Percentiles rank a stretch among this genome's conserved stretches.
Evolutionary conservation across 495 filamentous ascomycete genomes (phyloP).

Genomic region (Chaetomium tenue): DNA sequence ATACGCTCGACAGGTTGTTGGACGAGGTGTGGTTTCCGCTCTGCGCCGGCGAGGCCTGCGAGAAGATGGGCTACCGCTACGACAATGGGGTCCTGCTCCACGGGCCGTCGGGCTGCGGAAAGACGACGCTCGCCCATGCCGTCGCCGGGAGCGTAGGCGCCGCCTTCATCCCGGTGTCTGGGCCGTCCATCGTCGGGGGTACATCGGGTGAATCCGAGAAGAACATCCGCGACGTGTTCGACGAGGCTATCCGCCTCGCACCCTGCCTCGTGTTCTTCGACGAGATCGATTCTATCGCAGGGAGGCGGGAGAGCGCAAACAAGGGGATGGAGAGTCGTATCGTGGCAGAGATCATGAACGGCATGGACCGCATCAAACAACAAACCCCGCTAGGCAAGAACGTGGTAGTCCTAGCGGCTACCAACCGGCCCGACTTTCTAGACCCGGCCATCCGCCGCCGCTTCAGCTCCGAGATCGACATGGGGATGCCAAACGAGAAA

Average conservation of each 20-base stretch:
- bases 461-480: slow-evolving; percentile 91
- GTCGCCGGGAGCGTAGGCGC: slow-evolving; percentile 83
- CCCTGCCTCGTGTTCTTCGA: slow-evolving; percentile 95
- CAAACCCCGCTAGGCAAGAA: slow-evolving; percentile 80
- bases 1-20: slow-evolving; percentile 71
- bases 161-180: slow-evolving; percentile 84
- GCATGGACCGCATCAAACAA: slow-evolving; percentile 79
- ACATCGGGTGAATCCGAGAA: slow-evolving; percentile 98
- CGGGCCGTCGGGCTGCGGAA: slow-evolving; percentile 92
- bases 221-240: slow-evolving; percentile 85
- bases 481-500: slow-evolving; percentile 86
- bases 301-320: slow-evolving; percentile 91
- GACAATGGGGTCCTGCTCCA: slow-evolving; percentile 88
- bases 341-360: slow-evolving; percentile 87
- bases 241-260: slow-evolving; percentile 82
- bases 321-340: slow-evolving; percentile 97
- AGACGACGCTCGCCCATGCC: slow-evolving; percentile 90
- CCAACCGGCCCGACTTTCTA: slow-evolving; percentile 86
- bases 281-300: slow-evolving; percentile 94
- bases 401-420: slow-evolving; percentile 90
- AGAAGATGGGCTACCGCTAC: slow-evolving; percentile 63
- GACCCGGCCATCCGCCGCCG: slow-evolving; percentile 83
- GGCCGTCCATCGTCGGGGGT: slow-evolving; percentile 84
- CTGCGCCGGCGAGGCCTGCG: slow-evolving; percentile 53
- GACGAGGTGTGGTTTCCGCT: slow-evolving; percentile 82